phyloP scores from a whole-genome alignment of 495 filamentous ascomycete species.

The Chaetomidium leptoderma region DNA sequence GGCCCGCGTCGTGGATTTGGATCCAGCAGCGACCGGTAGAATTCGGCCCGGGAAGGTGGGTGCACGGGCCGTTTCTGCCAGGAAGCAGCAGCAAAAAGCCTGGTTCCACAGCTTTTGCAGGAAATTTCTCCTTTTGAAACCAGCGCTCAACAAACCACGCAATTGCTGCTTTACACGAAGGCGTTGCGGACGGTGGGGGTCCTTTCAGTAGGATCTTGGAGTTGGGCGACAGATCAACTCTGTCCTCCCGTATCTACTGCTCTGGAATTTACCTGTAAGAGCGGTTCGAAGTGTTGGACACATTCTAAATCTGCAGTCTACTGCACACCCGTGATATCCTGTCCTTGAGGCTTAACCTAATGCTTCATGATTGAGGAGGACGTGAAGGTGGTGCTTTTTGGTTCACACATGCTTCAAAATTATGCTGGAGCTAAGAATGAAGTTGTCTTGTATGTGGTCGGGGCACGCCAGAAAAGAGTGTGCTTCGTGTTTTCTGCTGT shows the following conservation, averaged over 20 bases:
- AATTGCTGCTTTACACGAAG: slow-evolving; percentile 34
- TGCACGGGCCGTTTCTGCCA: slow-evolving; percentile 15
- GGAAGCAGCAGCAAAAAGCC: slow-evolving; percentile 8
- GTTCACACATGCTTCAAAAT: too few relatives aligned
- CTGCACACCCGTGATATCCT: neutral
- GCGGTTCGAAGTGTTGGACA: slow-evolving; percentile 65
- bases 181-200: slow-evolving; percentile 40
- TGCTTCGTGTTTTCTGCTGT: too few relatives aligned
- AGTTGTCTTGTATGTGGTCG: too few relatives aligned
- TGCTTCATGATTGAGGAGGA: neutral
- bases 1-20: neutral
- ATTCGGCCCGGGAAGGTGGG: slow-evolving; percentile 22
- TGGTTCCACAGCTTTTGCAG: neutral
- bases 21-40: slow-evolving; percentile 15
- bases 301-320: slow-evolving; percentile 36
- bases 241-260: slow-evolving; percentile 93
- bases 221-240: slow-evolving; percentile 62
- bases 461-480: too few relatives aligned
- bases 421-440: too few relatives aligned
- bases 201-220: slow-evolving; percentile 70
- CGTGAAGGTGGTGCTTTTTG: too few relatives aligned
- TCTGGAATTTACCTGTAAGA: slow-evolving; percentile 77
- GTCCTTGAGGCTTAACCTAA: neutral
- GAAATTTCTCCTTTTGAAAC: slow-evolving; percentile 37
- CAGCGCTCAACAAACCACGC: slow-evolving; percentile 49